Evolutionary conservation across 2,329 filamentous ascomycete genomes (phyloP), one percentile per base, ranked within the genome.

Genomic region (Leptoxyphium fumago): DNA sequence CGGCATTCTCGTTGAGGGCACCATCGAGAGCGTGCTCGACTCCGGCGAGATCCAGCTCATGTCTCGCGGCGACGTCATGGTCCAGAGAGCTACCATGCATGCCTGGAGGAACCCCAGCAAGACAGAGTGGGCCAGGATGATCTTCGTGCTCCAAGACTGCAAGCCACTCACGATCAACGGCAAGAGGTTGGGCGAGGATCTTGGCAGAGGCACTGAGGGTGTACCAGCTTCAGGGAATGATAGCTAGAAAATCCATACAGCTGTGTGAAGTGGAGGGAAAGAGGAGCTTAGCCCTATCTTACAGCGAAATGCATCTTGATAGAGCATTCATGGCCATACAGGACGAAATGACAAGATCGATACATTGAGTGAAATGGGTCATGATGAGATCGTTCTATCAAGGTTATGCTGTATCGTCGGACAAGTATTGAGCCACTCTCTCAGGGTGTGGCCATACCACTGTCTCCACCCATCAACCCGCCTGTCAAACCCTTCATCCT

Each of bases 401-500:
- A 26, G 21, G 21, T 26, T 26, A 26, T 7, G 21, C 7, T 26
- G 7, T 26, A 26, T 26, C 21, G 21, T 26, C 3, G 21, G 21
- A 7, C 21, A 26, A 26, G 21, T 26, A 26, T 26, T 26, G 7
- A 4, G 21, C 21, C 21, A 7, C 21, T 26, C 21, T 26, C 10
- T 42, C 41, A 30, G 14, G 46, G 47, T 30, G 45, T 42, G 13
- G 40, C 47, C 34, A 38, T 26, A 5, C 34, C 49, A 30, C 42
- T 45, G 10, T 46, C 45, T 26, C 43, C 40, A 11, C 64, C 62
- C 44, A 63, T 58, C 48, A 68, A 47, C 2, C 59, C 55, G 0
- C 62, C 62, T 0, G 68, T 68, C 41, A 72, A 48, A 11, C 62
- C 63, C 53, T 66, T 64, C 69, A 72, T 72, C 43, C 69, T 54